A percentile compares a stretch with the other conserved stretches of the same genome.
These are phyloP conservation scores for Penicillium longicatenatum DNA, from an alignment of 495 filamentous ascomycete species.

Conservation along the genomic window DNA sequence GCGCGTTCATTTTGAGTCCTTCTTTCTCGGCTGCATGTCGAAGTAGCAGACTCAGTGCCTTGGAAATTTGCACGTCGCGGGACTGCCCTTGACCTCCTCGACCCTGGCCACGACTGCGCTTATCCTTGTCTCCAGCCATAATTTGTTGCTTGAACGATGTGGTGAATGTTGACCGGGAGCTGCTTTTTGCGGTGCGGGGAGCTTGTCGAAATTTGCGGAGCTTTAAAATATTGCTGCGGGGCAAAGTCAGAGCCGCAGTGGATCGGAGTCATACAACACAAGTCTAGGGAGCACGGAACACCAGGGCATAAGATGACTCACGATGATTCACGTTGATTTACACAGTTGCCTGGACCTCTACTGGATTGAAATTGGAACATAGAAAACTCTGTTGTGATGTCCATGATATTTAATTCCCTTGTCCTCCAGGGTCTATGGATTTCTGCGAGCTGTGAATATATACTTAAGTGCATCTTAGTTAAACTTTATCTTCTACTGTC, in stretches of 20 bases:
- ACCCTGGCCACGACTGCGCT: slow-evolving; percentile 6
- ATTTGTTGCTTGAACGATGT: neutral
- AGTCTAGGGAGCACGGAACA: no score
- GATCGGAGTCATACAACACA: neutral
- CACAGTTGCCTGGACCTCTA: no score
- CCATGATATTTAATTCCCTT: no score
- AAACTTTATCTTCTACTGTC: no score
- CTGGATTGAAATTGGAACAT: no score
- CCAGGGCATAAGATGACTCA: no score
- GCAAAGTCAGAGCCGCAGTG: slow-evolving; percentile 5
- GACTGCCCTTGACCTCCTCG: slow-evolving; percentile 27
- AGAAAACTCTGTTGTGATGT: no score
- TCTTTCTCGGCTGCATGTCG: slow-evolving; percentile 82
- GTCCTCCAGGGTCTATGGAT: no score
- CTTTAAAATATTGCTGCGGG: slow-evolving; percentile 14
- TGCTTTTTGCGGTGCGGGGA: slow-evolving; percentile 4
- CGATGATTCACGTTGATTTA: neutral
- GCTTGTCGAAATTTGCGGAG: slow-evolving; percentile 8
- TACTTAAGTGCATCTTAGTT: no score
- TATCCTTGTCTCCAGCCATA: slow-evolving; percentile 14
- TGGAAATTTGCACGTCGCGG: slow-evolving; percentile 71
- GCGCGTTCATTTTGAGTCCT: slow-evolving; percentile 70
- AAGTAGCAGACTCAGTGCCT: slow-evolving; percentile 75
- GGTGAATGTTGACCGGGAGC: neutral
- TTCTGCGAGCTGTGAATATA: no score